phyloP scores from a whole-genome alignment of 768 basidiomycete genomes.

The Mycena vulgaris region DNA sequence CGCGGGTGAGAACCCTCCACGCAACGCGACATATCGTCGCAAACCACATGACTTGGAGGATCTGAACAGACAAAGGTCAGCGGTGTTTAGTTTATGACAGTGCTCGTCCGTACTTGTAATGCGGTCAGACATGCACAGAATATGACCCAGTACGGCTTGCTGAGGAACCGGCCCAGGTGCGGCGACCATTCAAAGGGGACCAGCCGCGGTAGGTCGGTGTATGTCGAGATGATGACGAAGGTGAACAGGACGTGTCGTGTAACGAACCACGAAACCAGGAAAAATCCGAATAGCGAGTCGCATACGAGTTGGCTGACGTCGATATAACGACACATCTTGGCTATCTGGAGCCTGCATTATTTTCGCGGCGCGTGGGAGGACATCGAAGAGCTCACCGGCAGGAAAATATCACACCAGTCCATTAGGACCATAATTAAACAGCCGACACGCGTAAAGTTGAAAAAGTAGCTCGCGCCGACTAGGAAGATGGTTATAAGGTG shows the following conservation, averaged over 20 bases:
- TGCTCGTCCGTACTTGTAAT: constrained; percentile 68
- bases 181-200: constrained; percentile 74
- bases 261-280: constrained; percentile 91
- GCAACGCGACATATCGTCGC: constrained; percentile 87
- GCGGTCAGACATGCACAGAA: constrained; percentile 72
- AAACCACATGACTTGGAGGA: constrained; percentile 90
- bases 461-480: constrained; percentile 83
- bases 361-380: neutral
- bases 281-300: constrained; percentile 84
- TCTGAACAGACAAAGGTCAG: constrained; percentile 53
- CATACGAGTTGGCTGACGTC: constrained; percentile 70
- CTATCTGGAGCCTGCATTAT: constrained; percentile 65
- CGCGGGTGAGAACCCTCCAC: constrained; percentile 81
- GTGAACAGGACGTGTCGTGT: constrained; percentile 91
- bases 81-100: neutral
- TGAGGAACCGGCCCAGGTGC: constrained; percentile 69
- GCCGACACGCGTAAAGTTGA: constrained; percentile 91
- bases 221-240: constrained; percentile 75
- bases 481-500: constrained; percentile 91
- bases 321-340: constrained; percentile 96
- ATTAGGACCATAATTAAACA: constrained; percentile 92
- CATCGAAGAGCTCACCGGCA: constrained; percentile 74
- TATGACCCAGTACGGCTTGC: constrained; percentile 54
- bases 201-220: constrained; percentile 63
- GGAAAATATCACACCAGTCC: constrained; percentile 94